Base-by-base conservation (phyloP, 306 rosid genomes). In the Prunus campanulata region DNA sequence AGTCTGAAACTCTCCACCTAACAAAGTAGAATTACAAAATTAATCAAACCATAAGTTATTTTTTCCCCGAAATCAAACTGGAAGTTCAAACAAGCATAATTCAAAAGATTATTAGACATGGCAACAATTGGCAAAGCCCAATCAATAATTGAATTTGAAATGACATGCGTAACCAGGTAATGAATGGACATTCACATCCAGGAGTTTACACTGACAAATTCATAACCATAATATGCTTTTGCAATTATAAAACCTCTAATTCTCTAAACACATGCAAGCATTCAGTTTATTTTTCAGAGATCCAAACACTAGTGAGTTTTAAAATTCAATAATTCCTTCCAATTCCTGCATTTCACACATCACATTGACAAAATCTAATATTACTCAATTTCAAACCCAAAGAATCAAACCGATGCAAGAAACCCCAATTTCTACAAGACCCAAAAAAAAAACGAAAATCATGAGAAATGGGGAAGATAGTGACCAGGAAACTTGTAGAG, bases 401-500 rank as follows among this genome's bases (percentile, higher is more conserved):
- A 25, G 14, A 15, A 20, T 64, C 68, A 19, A 64, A 65, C 50
- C 11, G 10, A 63, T 8, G 5, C 22, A 65, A 52, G n/a, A 10
- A 16, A n/a, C 22, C 44, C 55, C 24, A 72, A 60, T 51, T 29
- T 35, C 39, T n/a, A 6, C 20, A 48, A 46, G 74, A 35, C 35
- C 72, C 50, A 12, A 7, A 39, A 67, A 67, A 24, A 5, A 48
- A 57, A 32, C 35, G 1, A 11, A 74, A 11, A 32, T 3, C 9
- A 14, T 5, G 44, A 32, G 74, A 14, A 51, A 10, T 56, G 47
- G 24, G 7, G 56, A 71, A 57, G 51, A 48, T 51, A 74, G n/a
- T 54, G 68, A 95, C 98, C 88, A 1, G 99, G 99, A 76, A 92
- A 95, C 81, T 95, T 95, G 96, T 92, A 95, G 84, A 95, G 97